Conservation (phyloP, 2,329 filamentous ascomycete genomes). For the Colletotrichum spinosum region DNA sequence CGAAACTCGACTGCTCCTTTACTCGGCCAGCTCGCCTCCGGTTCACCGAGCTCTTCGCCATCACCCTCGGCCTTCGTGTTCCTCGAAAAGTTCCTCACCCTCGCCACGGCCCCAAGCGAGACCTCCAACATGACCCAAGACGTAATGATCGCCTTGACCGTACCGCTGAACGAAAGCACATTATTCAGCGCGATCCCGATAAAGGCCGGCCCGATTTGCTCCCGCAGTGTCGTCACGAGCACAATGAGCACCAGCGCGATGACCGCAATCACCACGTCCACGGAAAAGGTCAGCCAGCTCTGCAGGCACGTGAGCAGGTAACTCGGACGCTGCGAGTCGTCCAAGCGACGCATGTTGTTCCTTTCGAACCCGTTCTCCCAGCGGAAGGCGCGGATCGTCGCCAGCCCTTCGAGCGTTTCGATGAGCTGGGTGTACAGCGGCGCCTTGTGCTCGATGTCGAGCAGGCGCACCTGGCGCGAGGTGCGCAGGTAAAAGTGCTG, state of each 20-base stretch:
- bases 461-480: slow-evolving; percentile 50
- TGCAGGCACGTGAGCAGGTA: slow-evolving; percentile 64
- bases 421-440: slow-evolving; percentile 51
- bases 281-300: slow-evolving; percentile 61
- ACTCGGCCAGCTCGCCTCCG: slow-evolving; percentile 13
- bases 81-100: slow-evolving; percentile 28
- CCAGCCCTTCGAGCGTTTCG: slow-evolving; percentile 59
- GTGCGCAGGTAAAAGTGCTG: slow-evolving; percentile 50
- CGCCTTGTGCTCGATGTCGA: slow-evolving; percentile 51
- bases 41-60: not conserved
- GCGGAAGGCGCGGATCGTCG: slow-evolving; percentile 61
- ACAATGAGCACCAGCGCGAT: slow-evolving; percentile 57
- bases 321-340: slow-evolving; percentile 61
- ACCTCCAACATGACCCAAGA: slow-evolving; percentile 36
- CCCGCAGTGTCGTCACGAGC: slow-evolving; percentile 48
- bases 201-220: slow-evolving; percentile 31
- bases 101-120: slow-evolving; percentile 30
- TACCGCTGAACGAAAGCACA: slow-evolving; percentile 22
- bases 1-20: slow-evolving; percentile 12
- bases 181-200: slow-evolving; percentile 31
- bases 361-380: slow-evolving; percentile 56
- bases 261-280: slow-evolving; percentile 59
- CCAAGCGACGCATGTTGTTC: slow-evolving; percentile 55
- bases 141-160: slow-evolving; percentile 25
- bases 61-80: slow-evolving; percentile 14